Conservation (phyloP, 345 rosid genomes). For the Acer saccharum region DNA sequence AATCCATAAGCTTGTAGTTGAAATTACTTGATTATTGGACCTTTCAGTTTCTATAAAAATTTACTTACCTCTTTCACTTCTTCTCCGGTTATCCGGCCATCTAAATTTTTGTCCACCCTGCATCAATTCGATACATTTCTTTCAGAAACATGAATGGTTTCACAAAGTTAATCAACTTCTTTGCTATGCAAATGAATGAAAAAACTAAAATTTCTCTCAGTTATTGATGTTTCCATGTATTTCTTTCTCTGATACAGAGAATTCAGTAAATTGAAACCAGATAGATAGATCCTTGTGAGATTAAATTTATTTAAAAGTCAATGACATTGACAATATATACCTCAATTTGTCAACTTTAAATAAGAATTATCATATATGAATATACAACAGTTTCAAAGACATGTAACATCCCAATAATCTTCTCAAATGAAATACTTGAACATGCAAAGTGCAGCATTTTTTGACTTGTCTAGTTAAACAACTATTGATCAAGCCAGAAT, state of each 20-base stretch:
- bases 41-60: background rate
- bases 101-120: slow-evolving; percentile 83
- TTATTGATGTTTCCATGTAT: background rate
- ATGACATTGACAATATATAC: background rate
- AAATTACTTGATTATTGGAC: background rate
- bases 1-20: background rate
- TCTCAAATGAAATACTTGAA: background rate
- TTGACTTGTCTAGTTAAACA: too few species aligned
- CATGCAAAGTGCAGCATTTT: background rate
- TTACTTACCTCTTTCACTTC: slow-evolving; percentile 75
- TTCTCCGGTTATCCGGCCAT: slow-evolving; percentile 73
- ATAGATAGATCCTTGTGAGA: background rate
- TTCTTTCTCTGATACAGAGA: background rate
- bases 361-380: background rate
- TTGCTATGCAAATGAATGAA: background rate
- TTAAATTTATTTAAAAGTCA: slow-evolving; percentile 5
- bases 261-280: background rate
- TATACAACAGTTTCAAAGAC: background rate
- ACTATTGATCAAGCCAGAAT: too few species aligned
- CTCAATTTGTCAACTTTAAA: slow-evolving; percentile 9
- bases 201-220: background rate
- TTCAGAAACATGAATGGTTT: background rate
- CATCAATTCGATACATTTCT: slow-evolving; percentile 9
- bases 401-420: background rate
- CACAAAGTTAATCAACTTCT: background rate